phyloP scores from a whole-genome alignment of 352 stramenopile species.

The Blastocystis sp. region DNA sequence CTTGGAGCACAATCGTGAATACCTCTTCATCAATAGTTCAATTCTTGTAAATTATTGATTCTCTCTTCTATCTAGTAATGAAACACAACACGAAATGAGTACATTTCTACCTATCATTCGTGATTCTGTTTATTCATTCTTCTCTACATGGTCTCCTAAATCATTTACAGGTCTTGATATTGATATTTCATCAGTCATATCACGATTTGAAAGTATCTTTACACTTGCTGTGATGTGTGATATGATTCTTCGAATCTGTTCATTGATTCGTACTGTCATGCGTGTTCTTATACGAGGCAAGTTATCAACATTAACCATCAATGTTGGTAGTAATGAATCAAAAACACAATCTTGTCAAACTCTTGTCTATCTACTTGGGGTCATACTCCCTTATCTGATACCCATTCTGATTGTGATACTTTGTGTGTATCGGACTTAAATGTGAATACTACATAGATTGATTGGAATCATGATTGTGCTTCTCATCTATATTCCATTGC shows the following conservation, averaged over 20 bases:
- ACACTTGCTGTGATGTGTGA: neutral
- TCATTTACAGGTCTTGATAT: neutral
- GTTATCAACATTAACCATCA: neutral
- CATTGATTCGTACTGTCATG: neutral
- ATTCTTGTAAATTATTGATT: neutral
- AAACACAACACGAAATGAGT: neutral
- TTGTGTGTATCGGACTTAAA: neutral
- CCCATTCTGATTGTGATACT: neutral
- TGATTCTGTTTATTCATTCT: constrained; percentile 17
- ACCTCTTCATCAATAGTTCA: neutral
- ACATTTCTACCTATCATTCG: neutral
- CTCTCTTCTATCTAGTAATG: neutral
- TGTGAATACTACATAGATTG: neutral
- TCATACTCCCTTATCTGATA: neutral
- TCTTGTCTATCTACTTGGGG: neutral
- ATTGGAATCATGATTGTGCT: neutral
- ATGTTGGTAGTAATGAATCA: neutral
- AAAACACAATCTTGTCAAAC: neutral
- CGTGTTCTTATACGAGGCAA: neutral
- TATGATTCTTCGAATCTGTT: neutral
- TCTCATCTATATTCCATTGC: neutral
- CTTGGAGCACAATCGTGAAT: constrained; percentile 4
- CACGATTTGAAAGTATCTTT: neutral
- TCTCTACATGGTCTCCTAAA: constrained; percentile 22
- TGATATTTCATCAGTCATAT: neutral